Conservation (phyloP, 2,329 filamentous ascomycete species). For the Alternaria hordeiaustralica region DNA sequence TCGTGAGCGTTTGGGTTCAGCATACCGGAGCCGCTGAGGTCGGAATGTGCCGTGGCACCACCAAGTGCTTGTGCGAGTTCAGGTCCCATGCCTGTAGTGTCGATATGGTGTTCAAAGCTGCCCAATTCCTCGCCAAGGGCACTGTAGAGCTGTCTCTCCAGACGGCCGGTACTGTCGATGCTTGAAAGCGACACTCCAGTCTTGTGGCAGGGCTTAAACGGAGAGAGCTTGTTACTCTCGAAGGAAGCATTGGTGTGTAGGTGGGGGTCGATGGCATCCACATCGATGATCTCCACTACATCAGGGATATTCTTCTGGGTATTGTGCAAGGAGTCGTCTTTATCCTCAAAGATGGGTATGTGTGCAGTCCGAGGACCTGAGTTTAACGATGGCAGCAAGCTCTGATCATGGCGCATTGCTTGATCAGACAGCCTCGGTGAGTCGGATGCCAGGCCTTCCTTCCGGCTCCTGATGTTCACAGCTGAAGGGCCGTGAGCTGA, state of each 20-base stretch:
- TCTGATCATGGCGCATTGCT: slow-evolving; percentile 24
- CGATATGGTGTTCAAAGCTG: slow-evolving; percentile 26
- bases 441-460: slow-evolving; percentile 28
- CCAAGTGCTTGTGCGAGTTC: slow-evolving; percentile 19
- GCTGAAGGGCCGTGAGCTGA: slow-evolving; percentile 24
- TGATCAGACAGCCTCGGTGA: slow-evolving; percentile 10
- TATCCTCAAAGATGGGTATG: neutral
- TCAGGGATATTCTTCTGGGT: neutral
- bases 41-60: neutral
- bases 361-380: neutral
- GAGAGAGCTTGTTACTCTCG: slow-evolving; percentile 15
- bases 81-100: slow-evolving; percentile 17
- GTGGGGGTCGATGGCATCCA: slow-evolving; percentile 27
- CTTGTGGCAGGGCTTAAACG: slow-evolving; percentile 31
- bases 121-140: slow-evolving; percentile 41
- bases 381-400: neutral
- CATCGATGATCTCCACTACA: slow-evolving; percentile 29
- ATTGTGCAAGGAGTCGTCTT: slow-evolving; percentile 1
- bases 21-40: slow-evolving; percentile 2
- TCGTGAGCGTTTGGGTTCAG: slow-evolving; percentile 11
- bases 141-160: slow-evolving; percentile 39
- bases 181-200: slow-evolving; percentile 28
- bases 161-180: slow-evolving; percentile 35
- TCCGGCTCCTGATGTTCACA: slow-evolving; percentile 30
- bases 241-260: neutral